phyloP scores from a whole-genome alignment of 2,329 filamentous ascomycete species.

The Ceratocystis papillata region DNA sequence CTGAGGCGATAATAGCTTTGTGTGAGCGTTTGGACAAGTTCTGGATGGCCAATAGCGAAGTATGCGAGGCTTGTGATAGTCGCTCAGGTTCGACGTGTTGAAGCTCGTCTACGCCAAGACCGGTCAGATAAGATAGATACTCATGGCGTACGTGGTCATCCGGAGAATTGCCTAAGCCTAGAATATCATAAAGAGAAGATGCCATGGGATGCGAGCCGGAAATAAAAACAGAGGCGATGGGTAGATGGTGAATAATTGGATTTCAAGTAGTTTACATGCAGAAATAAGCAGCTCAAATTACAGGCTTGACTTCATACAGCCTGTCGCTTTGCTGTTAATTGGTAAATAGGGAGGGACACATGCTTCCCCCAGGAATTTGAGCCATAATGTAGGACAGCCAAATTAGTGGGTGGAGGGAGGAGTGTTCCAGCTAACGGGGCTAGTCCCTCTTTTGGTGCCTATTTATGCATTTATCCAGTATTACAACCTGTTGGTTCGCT shows the following conservation, averaged over 20 bases:
- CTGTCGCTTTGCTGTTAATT: no score
- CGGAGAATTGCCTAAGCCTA: constrained; percentile 30
- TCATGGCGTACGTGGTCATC: constrained; percentile 45
- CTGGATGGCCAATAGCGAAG: constrained; percentile 72
- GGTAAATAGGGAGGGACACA: no score
- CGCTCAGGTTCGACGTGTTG: constrained; percentile 64
- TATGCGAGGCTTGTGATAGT: constrained; percentile 70
- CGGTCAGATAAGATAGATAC: constrained; percentile 69
- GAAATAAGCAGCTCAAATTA: no score
- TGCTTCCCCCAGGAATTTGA: not conserved
- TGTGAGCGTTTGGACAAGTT: constrained; percentile 81
- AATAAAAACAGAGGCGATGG: not conserved
- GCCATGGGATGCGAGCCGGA: constrained; percentile 29
- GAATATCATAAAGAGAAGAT: constrained; percentile 32
- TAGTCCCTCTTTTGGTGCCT: not conserved
- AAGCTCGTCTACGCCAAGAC: constrained; percentile 63
- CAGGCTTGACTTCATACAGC: no score
- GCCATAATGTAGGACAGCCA: not conserved
- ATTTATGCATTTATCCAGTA: not conserved
- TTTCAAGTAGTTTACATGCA: not conserved
- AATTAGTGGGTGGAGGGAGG: not conserved
- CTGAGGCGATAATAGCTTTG: constrained; percentile 70
- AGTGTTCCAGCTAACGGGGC: not conserved
- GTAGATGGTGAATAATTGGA: not conserved
- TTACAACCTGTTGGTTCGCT: no score